Evolutionary conservation across 345 rosid genomes (phyloP).

Genomic region (Raphanus sativus): DNA sequence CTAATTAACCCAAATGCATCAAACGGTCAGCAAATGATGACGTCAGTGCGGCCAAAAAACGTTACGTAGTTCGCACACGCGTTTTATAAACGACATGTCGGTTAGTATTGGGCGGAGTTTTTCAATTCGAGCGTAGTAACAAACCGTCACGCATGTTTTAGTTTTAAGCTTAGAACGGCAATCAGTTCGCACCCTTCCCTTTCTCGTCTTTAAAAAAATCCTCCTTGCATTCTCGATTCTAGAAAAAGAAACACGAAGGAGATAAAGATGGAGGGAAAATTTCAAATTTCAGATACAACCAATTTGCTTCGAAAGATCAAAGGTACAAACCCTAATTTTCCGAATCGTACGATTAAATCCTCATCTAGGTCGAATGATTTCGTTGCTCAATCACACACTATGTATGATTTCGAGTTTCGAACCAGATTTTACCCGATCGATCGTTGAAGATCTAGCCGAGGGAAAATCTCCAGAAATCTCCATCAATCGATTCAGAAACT

Average conservation of each 20-base stretch:
- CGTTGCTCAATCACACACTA: background rate
- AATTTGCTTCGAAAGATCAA: constrained; percentile 54
- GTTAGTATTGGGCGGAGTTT: background rate
- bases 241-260: background rate
- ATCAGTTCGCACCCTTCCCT: constrained; percentile 2
- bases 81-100: background rate
- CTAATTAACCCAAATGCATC: background rate
- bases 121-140: background rate
- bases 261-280: constrained; percentile 62
- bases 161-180: constrained; percentile 1
- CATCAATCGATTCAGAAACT: constrained; percentile 60
- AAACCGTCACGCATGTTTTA: constrained; percentile 26
- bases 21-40: background rate
- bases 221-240: background rate
- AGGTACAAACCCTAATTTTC: constrained; percentile 39
- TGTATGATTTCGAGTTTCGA: background rate
- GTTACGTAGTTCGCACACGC: constrained; percentile 11
- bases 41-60: background rate
- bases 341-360: background rate
- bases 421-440: constrained; percentile 60
- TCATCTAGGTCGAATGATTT: constrained; percentile 6
- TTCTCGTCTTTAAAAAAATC: background rate
- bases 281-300: constrained; percentile 24
- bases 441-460: constrained; percentile 49
- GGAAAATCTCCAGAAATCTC: constrained; percentile 53